Base-by-base conservation (phyloP, 1,284 basidiomycete genomes). In the Farysia itapuensis region DNA sequence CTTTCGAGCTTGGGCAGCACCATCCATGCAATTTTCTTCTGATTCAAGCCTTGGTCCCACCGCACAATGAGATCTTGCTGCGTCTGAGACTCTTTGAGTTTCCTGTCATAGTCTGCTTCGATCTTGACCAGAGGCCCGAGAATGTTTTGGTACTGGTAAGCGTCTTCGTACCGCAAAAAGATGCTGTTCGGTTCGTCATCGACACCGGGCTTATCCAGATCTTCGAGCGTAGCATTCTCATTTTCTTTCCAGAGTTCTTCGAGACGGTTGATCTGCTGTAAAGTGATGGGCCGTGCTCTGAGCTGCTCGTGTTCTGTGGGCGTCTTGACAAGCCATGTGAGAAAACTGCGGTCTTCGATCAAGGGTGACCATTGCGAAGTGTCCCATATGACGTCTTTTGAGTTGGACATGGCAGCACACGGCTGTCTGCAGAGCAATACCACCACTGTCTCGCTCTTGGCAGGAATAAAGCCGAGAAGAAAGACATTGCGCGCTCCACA, bases 401-500 rank as follows among this genome's bases (percentile, higher is more conserved):
- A 92, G 36, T 78, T 80, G 15, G 82, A 81, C 59, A 95, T 87
- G 5, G 92, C 89, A 3, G 95, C 94, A 72, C 95, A 99, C 0
- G 95, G 95, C 84, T 97, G 94, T 86, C 94, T 87, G 77, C 95
- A 99, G 16, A 99, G 83, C n/a, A 99, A 81, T 19, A 98, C 93
- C 33, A 99, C 95, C 31, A 98, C 94, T 0, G 95, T 96, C 74
- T 98, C 95, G 74, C 90, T 92, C 80, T 98, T 98, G 13, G 95
- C 95, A 3, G 95, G 95, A 67, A 99, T 97, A 77, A 99, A 99
- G 2, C 95, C 95, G 16, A 99, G 84, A 84, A 97, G 90, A 75
- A 99, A 99, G 20, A 96, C 94, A 67, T 99, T 99, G 80, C 97
- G 97, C 80, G 89, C 92, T n/a, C 95, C 95, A 74, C 95, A 99